Conservation (phyloP, 1,139 yeast genomes). For the Pichia sp. region DNA sequence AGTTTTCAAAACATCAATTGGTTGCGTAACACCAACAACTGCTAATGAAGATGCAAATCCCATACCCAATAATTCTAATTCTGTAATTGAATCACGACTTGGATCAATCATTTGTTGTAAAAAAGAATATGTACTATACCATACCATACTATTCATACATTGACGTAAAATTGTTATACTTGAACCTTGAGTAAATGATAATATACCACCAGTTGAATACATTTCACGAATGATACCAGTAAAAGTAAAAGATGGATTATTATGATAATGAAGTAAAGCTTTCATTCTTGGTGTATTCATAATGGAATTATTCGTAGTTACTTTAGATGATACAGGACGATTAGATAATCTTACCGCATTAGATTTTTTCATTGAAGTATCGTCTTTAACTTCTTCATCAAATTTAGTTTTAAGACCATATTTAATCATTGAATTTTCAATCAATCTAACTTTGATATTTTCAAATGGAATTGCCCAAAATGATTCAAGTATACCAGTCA, state of each 20-base stretch:
- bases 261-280: slow-evolving; percentile 38
- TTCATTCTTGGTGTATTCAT: slow-evolving; percentile 13
- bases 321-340: slow-evolving; percentile 2
- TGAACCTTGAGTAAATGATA: slow-evolving; percentile 79
- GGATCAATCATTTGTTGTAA: slow-evolving; percentile 67
- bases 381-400: slow-evolving; percentile 10
- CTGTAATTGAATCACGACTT: slow-evolving; percentile 30
- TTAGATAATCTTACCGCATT: slow-evolving; percentile 8
- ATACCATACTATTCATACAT: slow-evolving; percentile 68
- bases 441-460: slow-evolving; percentile 77
- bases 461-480: slow-evolving; percentile 88
- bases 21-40: slow-evolving; percentile 80
- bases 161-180: slow-evolving; percentile 76
- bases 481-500: slow-evolving; percentile 80
- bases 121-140: slow-evolving; percentile 78
- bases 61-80: slow-evolving; percentile 32
- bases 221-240: slow-evolving; percentile 56
- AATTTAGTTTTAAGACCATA: slow-evolving; percentile 23
- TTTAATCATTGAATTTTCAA: slow-evolving; percentile 48
- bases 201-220: slow-evolving; percentile 64
- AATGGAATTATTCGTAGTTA: background rate
- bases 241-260: slow-evolving; percentile 50
- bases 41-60: slow-evolving; percentile 55
- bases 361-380: background rate
- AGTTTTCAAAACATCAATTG: slow-evolving; percentile 83